These are phyloP conservation scores for Oropetium thomaeum DNA, from an alignment of 176 grass and related monocot species.

Conservation along the genomic window DNA sequence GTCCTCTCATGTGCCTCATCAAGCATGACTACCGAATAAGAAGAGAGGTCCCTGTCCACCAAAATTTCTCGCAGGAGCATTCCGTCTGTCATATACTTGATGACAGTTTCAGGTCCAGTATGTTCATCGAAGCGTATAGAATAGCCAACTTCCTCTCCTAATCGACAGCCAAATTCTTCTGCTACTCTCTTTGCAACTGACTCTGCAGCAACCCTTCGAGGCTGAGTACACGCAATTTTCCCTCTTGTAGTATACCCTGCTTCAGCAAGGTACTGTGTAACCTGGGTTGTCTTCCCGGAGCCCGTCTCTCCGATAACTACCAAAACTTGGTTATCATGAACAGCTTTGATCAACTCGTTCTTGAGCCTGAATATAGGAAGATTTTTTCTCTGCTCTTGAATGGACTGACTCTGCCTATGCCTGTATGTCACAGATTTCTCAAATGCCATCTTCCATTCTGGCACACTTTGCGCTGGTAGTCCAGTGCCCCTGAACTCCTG, in stretches of 20 bases:
- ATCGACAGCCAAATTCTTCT: slow-evolving; percentile 57
- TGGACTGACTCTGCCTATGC: slow-evolving; percentile 42
- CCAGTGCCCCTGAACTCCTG: slow-evolving; percentile 55
- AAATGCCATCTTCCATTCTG: slow-evolving; percentile 49
- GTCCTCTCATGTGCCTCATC: slow-evolving; percentile 83
- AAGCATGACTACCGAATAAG: slow-evolving; percentile 66
- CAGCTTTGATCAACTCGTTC: slow-evolving; percentile 62
- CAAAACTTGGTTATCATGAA: slow-evolving; percentile 56
- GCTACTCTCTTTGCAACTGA: slow-evolving; percentile 60
- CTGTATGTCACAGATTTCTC: slow-evolving; percentile 45
- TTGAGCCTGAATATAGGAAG: slow-evolving; percentile 66
- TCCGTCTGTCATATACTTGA: slow-evolving; percentile 80
- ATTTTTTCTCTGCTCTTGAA: slow-evolving; percentile 52
- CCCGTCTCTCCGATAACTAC: slow-evolving; percentile 58
- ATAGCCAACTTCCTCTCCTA: slow-evolving; percentile 71
- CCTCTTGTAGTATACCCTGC: slow-evolving; percentile 55
- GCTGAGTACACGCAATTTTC: slow-evolving; percentile 64
- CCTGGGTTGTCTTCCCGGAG: slow-evolving; percentile 60
- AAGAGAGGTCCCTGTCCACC: slow-evolving; percentile 45
- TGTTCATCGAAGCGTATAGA: slow-evolving; percentile 56
- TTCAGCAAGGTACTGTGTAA: slow-evolving; percentile 66
- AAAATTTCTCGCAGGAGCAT: slow-evolving; percentile 75
- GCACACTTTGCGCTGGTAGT: slow-evolving; percentile 25
- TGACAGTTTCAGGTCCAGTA: slow-evolving; percentile 59
- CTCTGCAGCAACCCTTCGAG: slow-evolving; percentile 62